Evolutionary conservation across 1,284 basidiomycete species (phyloP), one percentile per base, ranked within the genome.

Genomic region (Binderoboletus segoi): DNA sequence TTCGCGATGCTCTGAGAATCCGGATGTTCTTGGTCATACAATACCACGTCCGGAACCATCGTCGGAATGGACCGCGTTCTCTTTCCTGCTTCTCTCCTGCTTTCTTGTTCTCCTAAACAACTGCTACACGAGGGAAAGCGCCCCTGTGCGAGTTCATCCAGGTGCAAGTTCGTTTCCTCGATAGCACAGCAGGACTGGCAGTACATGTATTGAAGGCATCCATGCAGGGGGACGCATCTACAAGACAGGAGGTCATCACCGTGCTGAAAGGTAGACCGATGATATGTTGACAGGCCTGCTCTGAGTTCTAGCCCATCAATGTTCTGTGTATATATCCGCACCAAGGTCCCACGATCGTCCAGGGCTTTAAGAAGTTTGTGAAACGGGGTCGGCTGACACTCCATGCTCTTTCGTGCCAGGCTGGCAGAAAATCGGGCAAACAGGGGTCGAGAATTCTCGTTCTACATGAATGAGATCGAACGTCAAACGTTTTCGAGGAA

Each of bases 291-390:
- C 10, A 30, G 80, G 5, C 94, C 94, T 15, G 85, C 89, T 67
- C 94, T 93, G 58, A 80, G 79, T 69, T 97, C 94, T 50, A 98
- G 84, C 15, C 88, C 89, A 69, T 98, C 94, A 59, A 97, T 96
- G 73, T 96, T 96, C 76, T 98, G 95, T 0, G 95, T 96, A 73
- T 97, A 98, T 6, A 95, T 92, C 28, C 95, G 83, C 42, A 95
- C 80, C 2, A 98, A 82, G 46, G 85, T 82, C 3, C 91, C 89
- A 46, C 88, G 80, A 54, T 86, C 78, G 66, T 97, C 93, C 23
- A 97, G 82, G 15, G 79, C 68, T 43, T 87, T 87, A 24, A 98
- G 83, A 28, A 91, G 78, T 8, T 79, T 74, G 68, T 98, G 95
- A 64, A 97, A 97, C 1, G 86, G 76, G 4, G 95, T 96, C 1